Base-by-base conservation (phyloP, 768 basidiomycete species). In the Psilocybe tampanensis region DNA sequence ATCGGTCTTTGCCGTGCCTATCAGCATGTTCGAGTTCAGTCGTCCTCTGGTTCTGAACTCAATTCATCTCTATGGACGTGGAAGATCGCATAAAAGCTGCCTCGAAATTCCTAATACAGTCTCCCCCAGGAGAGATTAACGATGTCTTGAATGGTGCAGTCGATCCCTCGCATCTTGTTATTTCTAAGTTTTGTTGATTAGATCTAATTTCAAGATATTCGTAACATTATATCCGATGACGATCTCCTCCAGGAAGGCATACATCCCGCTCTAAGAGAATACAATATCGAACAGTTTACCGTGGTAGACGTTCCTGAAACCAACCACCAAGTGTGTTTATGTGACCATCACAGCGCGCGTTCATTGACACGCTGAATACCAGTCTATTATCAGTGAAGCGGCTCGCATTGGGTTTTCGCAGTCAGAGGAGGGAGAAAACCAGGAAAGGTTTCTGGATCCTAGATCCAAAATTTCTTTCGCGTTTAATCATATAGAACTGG, bases 111-210 rank as follows among this genome's bases (percentile, higher is more conserved):
- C 77, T 98, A 26, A 80, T 92, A 0, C 95, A 97, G 69, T 87
- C 93, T 1, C 95, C 95, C 22, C 95, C 95, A 0, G 95, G 95
- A 44, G 92, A 98, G 77, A 94, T 98, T 62, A 97, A 96, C 72
- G 95, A 98, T 75, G 95, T 97, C 17, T 78, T 98, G 52, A 92
- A 92, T 65, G 94, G 94, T 92, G 58, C 60, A 73, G 47, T 59
- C 43, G 42, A 54, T 26, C 41, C 54, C 47, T 45, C 19, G 22
- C 26, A 18, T 50, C 19, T 44, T n/a, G 29, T 33, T 42, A 19
- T 52, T 29, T 9, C 21, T 21, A 39, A 13, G 36, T n/a, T 24
- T 58, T 65, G 45, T 65, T 63, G 43, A 55, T 55, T 47, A 58
- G 50, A 42, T 42, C 39, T 34, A 34, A 43, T 18, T 29, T 21